Evolutionary conservation across 2,329 filamentous ascomycete genomes (phyloP), one percentile per base, ranked within the genome.

Genomic region (Paramyrothecium sp.): DNA sequence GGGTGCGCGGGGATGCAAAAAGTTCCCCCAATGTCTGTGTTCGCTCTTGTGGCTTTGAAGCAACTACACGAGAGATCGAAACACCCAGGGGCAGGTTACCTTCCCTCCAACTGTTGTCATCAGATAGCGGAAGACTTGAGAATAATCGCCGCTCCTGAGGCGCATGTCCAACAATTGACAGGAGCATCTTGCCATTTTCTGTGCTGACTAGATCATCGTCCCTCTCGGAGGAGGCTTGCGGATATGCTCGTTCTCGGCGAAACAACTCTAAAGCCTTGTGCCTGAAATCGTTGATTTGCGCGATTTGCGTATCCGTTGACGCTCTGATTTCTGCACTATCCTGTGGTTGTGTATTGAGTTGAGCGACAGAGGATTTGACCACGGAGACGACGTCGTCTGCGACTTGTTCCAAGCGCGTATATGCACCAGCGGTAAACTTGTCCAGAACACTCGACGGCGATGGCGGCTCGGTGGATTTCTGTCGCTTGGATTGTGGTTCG

Each of bases 111-210:
- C 73, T 66, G 41, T 66, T 58, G 52, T 71, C 66, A 12, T 67
- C 58, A 2, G 72, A 67, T 16, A 67, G 51, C 10, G 75, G 90
- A 53, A 97, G 78, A 71, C 93, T 96, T 3, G 94, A 96, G 71
- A 95, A 97, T 3, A 97, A 78, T 59, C 94, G 90, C 64, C 87
- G 89, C 38, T 90, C 83, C 50, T 87, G 86, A 2, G 88, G 86
- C 46, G 89, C 89, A 63, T 87, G 89, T 55, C 91, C 92, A 63
- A 87, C 88, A 1, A 96, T 78, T 1, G 91, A 94, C 57, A 97
- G 78, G 7, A 94, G 88, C 17, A 86, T 57, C 55, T 73, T 82
- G 73, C 62, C 82, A 71, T 62, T 78, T 68, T 71, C 63, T 20
- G 77, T 69, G 22, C 73, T 71, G 3, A 72, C 69, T 53, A 77